Evolutionary conservation across 345 rosid species (phyloP).

Genomic region (Aquilaria sinensis): DNA sequence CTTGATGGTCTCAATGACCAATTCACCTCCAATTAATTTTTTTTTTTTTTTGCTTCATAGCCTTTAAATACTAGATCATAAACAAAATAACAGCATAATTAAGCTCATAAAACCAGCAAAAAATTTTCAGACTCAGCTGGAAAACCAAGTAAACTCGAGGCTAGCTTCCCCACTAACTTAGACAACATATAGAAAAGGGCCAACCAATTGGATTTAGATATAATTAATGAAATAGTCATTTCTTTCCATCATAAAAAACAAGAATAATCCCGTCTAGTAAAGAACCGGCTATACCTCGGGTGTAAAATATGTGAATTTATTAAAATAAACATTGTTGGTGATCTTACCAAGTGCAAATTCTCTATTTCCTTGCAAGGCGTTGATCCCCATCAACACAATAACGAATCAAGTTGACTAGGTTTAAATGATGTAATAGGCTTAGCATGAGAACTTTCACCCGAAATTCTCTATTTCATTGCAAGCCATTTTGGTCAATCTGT

Average conservation of each 20-base stretch:
- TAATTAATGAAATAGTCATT: not conserved
- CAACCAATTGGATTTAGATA: not conserved
- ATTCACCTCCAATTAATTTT: too few species aligned
- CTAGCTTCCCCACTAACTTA: too few species aligned
- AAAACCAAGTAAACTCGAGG: too few species aligned
- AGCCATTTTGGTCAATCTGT: slow-evolving; percentile 90
- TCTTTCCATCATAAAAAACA: not conserved
- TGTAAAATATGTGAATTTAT: not conserved
- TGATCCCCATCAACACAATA: slow-evolving; percentile 99
- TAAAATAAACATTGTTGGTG: not conserved
- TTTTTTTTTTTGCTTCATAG: too few species aligned
- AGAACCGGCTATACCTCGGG: slow-evolving; percentile 6
- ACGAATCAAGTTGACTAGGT: slow-evolving; percentile 93
- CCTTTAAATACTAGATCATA: too few species aligned
- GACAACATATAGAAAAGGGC: too few species aligned
- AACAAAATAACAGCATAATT: too few species aligned
- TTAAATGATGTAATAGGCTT: slow-evolving; percentile 88
- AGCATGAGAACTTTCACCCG: slow-evolving; percentile 98
- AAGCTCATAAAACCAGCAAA: too few species aligned
- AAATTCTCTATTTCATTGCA: slow-evolving; percentile 98
- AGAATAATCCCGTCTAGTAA: not conserved
- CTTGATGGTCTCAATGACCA: too few species aligned
- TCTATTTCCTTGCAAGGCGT: too few species aligned
- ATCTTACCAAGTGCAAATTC: slow-evolving; percentile 89
- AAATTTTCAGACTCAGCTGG: too few species aligned